Base-by-base conservation (phyloP, 108 stramenopile genomes). In the Skeletonema marinoi region DNA sequence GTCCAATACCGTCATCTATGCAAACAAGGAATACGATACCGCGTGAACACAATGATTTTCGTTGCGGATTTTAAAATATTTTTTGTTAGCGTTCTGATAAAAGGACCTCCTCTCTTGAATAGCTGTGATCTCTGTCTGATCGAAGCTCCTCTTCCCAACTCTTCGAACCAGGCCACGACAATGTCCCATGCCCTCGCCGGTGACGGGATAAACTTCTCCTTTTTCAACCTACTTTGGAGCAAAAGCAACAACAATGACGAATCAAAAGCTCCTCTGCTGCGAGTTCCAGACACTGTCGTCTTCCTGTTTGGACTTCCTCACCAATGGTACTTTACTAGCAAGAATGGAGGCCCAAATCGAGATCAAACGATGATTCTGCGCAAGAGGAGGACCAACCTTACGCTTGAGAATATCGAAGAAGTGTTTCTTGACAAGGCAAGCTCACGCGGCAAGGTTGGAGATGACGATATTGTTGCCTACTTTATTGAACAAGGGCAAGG, bases 261-360 rank as follows among this genome's bases (percentile, higher is more conserved):
- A 39, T 21, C 30, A 39, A 33, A 7, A 36, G 11, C 36, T 19
- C 66, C 74, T 31, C 71, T 71, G 9, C 70, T 85, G 17, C 58
- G 79, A 72, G 62, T 96, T 25, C 94, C 96, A 29, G 93, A 96
- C 51, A 94, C 96, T 1, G 79, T 96, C 16, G 70, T 96, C 7
- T 96, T 93, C 82, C 88, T 92, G 17, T 93, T 89, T 65, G 90
- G 93, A 13, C 90, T 91, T 64, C 94, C 96, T 31, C 86, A 92
- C 14, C 74, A 75, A 41, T 96, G 96, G 96, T 96, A 92, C 64
- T 96, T 96, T 63, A 95, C 93, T 0, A 86, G 86, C 70, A 77
- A 85, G 50, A 79, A 81, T 65, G 82, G 85, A 10, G 85, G 85
- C 14, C 75, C 71, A 13, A 65, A 82, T 60, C 33, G 39, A 54